phyloP scores from a whole-genome alignment of 345 rosid species.

The Lagerstroemia speciosa region DNA sequence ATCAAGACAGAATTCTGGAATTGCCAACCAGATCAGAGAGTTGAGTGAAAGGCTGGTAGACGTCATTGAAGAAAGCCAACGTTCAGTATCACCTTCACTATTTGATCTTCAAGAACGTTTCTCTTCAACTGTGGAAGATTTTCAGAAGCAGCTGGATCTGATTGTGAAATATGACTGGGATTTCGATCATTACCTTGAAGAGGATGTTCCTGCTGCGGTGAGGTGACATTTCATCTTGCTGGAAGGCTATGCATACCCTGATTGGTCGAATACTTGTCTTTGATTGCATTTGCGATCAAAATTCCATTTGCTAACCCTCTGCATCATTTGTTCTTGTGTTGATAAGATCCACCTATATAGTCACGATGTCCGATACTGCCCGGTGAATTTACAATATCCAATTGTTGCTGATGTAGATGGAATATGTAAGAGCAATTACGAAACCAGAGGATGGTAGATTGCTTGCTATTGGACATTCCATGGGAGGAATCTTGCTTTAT shows the following conservation, averaged over 20 bases:
- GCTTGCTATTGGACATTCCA: conserved; percentile 71
- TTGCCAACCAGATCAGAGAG: conserved; percentile 64
- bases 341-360: not conserved
- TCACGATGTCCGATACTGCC: not conserved
- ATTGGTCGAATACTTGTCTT: not conserved
- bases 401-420: conserved; percentile 41
- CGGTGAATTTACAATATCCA: not conserved
- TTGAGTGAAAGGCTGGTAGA: conserved; percentile 63
- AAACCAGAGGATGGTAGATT: conserved; percentile 58
- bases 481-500: conserved; percentile 79
- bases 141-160: conserved; percentile 90
- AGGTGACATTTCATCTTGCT: conserved; percentile 48
- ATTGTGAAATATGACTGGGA: conserved; percentile 91
- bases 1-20: conserved; percentile 62
- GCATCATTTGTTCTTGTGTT: not conserved
- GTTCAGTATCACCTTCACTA: conserved; percentile 73
- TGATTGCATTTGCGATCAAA: not conserved
- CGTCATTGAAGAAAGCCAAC: conserved; percentile 70
- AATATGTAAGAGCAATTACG: conserved; percentile 39
- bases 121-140: conserved; percentile 70
- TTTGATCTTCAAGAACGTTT: conserved; percentile 78
- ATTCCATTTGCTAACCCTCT: not conserved
- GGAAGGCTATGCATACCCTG: conserved; percentile 2
- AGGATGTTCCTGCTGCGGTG: conserved; percentile 99
- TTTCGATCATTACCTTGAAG: conserved; percentile 85